phyloP scores from a whole-genome alignment of 139 green algal genomes.

The Chlamydomonas applanata region DNA sequence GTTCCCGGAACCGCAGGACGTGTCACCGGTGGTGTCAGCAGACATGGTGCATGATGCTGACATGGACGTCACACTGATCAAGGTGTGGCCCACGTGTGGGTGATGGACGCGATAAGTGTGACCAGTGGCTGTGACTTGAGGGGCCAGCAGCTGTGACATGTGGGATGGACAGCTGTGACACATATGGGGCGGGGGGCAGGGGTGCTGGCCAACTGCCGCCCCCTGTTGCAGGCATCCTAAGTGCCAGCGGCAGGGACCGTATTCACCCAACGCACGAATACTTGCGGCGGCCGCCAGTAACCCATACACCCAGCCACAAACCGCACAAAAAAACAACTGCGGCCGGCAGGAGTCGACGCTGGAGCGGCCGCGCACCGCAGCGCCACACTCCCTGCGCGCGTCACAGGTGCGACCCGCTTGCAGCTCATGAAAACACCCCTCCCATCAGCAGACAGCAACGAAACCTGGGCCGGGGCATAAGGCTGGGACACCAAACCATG shows the following conservation, averaged over 20 bases:
- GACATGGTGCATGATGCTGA: constrained; percentile 8
- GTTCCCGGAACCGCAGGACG: not conserved
- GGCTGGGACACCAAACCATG: too few relatives aligned
- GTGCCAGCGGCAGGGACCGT: not conserved
- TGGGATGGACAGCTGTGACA: not conserved
- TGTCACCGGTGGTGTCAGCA: constrained; percentile 5
- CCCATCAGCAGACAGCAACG: too few relatives aligned
- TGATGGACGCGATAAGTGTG: too few relatives aligned
- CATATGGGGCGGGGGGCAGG: not conserved
- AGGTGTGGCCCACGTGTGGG: not conserved
- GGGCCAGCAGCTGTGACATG: not conserved
- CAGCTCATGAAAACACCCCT: too few relatives aligned
- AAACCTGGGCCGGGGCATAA: too few relatives aligned
- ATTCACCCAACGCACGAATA: too few relatives aligned
- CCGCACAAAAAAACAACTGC: too few relatives aligned
- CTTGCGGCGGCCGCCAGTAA: too few relatives aligned
- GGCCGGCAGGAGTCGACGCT: constrained; percentile 11
- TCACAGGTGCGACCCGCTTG: not conserved
- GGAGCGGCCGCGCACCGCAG: constrained; percentile 5
- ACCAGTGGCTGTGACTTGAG: too few relatives aligned
- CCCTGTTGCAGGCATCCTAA: not conserved
- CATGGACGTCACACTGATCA: not conserved
- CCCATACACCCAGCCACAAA: too few relatives aligned
- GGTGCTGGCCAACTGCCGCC: not conserved
- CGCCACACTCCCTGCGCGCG: not conserved